Evolutionary conservation across 176 grass and related monocot species (phyloP), one percentile per base, ranked within the genome.

Genomic region (Phoenix dactylifera): DNA sequence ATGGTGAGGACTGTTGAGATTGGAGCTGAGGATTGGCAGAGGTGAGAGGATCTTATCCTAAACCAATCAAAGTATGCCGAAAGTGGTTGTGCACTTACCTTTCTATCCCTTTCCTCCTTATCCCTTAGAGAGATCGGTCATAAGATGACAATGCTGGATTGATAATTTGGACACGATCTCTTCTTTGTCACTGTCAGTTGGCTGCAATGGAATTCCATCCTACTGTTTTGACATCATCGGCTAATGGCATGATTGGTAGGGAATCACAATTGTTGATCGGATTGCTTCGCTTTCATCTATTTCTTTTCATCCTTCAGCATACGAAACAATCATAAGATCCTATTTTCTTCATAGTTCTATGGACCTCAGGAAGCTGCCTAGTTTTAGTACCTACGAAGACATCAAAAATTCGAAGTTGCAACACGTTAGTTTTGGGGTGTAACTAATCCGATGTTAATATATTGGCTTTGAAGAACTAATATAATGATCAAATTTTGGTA

Each of bases 21-120:
- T 67, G 72, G 56, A 65, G 58, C 9, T 56, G 19, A 82, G 66
- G 76, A 48, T 67, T 63, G 30, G 67, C 63, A 61, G 70, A 58
- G 59, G 66, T 25, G 59, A 74, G 78, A 77, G 85, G 82, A 95
- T 89, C 76, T 95, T 95, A 95, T 95, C 89, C 78, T 74, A 57
- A 83, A 82, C 74, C 62, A 74, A 73, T 86, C 75, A 80, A 95
- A 76, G 75, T 57, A 77, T 70, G 74, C 85, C 82, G 89, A 95
- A 95, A 89, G 89, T 89, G 66, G 55, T 76, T 24, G 52, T 63
- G 26, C n/a, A 22, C 55, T 15, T 72, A 58, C 49, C 75, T 77
- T 89, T 85, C 71, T 74, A 66, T 88, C 77, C 60, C 79, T 88
- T 89, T 95, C 87, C 69, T 89, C 79, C 82, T 89, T 86, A 82